Percentiles rank a stretch among this genome's conserved stretches.
Conservation (phyloP, 208 protist species). For the Acanthamoeba royreba region DNA sequence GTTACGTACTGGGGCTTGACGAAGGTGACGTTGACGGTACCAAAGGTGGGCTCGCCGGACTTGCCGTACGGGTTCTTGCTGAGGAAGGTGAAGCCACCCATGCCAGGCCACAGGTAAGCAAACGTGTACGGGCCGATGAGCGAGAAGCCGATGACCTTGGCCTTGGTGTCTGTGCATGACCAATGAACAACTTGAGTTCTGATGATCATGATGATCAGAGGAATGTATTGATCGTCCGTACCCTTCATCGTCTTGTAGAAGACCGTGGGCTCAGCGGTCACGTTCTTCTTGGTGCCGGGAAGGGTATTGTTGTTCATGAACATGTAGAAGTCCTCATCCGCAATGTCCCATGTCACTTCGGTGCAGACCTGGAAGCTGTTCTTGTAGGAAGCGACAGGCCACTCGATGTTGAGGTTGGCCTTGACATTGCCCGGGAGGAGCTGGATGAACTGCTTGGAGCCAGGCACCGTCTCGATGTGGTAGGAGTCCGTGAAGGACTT, state of each 20-base stretch:
- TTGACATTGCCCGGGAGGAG: constrained; percentile 27
- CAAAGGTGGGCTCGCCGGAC: neutral
- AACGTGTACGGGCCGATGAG: neutral
- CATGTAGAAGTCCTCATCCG: constrained; percentile 19
- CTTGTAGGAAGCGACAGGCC: constrained; percentile 2
- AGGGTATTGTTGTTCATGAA: constrained; percentile 35
- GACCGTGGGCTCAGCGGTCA: neutral
- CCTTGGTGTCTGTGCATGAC: neutral
- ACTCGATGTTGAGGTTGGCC: constrained; percentile 49
- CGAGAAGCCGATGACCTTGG: neutral
- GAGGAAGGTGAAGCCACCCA: constrained; percentile 8
- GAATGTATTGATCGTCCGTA: neutral
- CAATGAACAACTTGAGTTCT: neutral
- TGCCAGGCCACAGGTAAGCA: neutral
- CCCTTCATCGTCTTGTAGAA: neutral
- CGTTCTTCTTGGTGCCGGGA: neutral
- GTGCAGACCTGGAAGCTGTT: constrained; percentile 43
- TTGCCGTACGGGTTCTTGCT: constrained; percentile 32
- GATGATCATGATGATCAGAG: neutral
- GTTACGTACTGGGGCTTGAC: neutral
- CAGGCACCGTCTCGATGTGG: constrained; percentile 30
- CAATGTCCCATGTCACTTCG: constrained; percentile 30
- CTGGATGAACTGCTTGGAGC: constrained; percentile 6
- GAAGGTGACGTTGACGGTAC: neutral
- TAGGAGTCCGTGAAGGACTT: constrained; percentile 18